Percentiles rank a stretch among this genome's conserved stretches.
Evolutionary conservation across 2,329 filamentous ascomycete genomes (phyloP).

Genomic region (Venturia nashicola): DNA sequence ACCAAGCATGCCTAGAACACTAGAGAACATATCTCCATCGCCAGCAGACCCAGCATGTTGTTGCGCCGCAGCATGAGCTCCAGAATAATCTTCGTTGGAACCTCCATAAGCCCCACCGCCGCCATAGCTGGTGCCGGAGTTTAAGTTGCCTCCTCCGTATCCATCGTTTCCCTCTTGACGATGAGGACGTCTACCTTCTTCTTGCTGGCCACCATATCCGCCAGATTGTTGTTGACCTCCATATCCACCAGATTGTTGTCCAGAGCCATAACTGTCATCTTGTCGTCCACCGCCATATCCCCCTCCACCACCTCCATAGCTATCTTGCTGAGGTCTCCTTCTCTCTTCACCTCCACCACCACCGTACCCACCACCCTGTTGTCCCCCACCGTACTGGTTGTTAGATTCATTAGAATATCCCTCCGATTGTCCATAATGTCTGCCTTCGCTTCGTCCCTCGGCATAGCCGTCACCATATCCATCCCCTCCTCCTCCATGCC

Average conservation of each 20-base stretch:
- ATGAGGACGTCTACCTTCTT: conserved; percentile 11
- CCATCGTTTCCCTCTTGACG: conserved; percentile 13
- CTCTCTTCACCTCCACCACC: conserved; percentile 6
- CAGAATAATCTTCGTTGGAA: conserved; percentile 38
- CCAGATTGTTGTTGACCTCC: conserved; percentile 7
- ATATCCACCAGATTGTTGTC: background rate
- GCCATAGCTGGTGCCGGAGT: conserved; percentile 29
- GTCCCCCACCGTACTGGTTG: background rate
- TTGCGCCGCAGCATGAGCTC: conserved; percentile 42
- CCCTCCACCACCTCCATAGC: conserved; percentile 12
- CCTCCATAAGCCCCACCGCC: conserved; percentile 24
- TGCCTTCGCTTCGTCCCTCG: background rate
- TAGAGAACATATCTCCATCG: conserved; percentile 41
- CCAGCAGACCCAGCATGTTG: conserved; percentile 40
- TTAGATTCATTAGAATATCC: background rate
- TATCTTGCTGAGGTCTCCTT: conserved; percentile 7
- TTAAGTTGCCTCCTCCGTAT: conserved; percentile 12
- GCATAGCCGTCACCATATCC: background rate
- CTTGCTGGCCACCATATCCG: conserved; percentile 4
- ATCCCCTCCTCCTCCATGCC: background rate
- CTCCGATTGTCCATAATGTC: background rate
- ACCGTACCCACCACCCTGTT: background rate
- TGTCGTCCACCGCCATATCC: conserved; percentile 12
- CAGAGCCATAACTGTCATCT: conserved; percentile 13
- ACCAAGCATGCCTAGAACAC: conserved; percentile 41